Conservation (phyloP, 108 stramenopile genomes). For the Nitzschia palea region DNA sequence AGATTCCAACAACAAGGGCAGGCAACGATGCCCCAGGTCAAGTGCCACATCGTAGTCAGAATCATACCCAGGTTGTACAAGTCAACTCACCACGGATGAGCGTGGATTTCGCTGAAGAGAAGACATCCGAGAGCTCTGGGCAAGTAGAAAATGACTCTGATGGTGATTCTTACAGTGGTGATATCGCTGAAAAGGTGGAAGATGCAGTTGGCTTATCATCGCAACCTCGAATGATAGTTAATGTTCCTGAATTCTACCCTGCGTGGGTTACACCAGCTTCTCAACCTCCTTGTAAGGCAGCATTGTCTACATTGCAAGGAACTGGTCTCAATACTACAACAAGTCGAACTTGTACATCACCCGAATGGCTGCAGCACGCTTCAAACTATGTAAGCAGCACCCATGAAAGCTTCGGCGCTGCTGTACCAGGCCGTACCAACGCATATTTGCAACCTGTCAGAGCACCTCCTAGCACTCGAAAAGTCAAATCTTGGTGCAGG, state of each 20-base stretch:
- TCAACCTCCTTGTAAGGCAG: neutral
- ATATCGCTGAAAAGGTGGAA: neutral
- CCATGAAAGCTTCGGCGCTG: neutral
- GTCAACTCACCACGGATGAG: too few species aligned
- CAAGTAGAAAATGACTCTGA: neutral
- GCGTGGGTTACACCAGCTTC: neutral
- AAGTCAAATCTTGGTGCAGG: constrained; percentile 45
- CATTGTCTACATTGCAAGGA: neutral
- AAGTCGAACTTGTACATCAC: neutral
- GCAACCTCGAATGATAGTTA: neutral
- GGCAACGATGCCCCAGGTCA: neutral
- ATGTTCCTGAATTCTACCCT: neutral
- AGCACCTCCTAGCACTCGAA: constrained; percentile 42
- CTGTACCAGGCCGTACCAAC: neutral
- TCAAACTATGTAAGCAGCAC: neutral
- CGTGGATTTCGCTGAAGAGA: neutral
- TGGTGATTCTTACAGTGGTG: neutral
- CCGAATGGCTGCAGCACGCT: neutral
- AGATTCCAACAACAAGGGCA: constrained; percentile 1
- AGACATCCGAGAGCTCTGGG: neutral
- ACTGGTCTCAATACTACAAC: neutral
- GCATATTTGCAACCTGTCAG: constrained; percentile 45
- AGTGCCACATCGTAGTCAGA: too few species aligned
- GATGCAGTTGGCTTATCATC: neutral
- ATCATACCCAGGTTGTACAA: too few species aligned